Evolutionary conservation across 2,329 filamentous ascomycete genomes (phyloP).

Genomic region (Raffaelea ambrosiae): DNA sequence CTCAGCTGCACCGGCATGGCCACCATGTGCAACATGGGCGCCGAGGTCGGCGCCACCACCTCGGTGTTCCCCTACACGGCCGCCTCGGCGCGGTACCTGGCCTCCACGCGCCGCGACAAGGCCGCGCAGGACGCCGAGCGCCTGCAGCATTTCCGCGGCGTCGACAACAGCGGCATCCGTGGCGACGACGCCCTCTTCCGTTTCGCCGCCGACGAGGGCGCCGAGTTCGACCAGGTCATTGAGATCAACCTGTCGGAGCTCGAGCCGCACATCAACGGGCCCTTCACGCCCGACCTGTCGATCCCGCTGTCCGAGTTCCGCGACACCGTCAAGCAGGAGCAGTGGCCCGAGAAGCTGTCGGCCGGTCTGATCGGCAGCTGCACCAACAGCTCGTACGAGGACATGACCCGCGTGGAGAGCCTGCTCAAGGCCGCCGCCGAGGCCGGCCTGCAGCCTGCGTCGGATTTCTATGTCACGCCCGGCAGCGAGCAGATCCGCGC

Average conservation of each 20-base stretch:
- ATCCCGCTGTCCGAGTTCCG: constrained; percentile 89
- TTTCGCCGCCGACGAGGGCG: constrained; percentile 69
- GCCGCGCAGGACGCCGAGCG: constrained; percentile 60
- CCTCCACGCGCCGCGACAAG: constrained; percentile 68
- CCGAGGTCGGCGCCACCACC: constrained; percentile 89
- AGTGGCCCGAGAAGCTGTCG: constrained; percentile 86
- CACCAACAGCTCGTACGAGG: constrained; percentile 97
- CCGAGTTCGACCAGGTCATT: constrained; percentile 84
- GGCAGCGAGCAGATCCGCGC: constrained; percentile 95
- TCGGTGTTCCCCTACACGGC: constrained; percentile 90
- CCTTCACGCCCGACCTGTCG: constrained; percentile 91
- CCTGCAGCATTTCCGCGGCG: constrained; percentile 44
- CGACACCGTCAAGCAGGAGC: constrained; percentile 69
- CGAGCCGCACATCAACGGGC: constrained; percentile 95
- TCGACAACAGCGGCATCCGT: constrained; percentile 20
- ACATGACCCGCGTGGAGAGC: constrained; percentile 93
- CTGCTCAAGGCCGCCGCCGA: constrained; percentile 84
- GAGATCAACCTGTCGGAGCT: constrained; percentile 83
- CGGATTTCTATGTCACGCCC: constrained; percentile 92
- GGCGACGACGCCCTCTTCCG: constrained; percentile 45
- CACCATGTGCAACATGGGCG: constrained; percentile 80
- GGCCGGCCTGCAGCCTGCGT: constrained; percentile 82
- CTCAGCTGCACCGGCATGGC: constrained; percentile 91
- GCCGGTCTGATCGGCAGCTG: constrained; percentile 95
- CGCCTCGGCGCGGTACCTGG: constrained; percentile 76